Conservation (phyloP, 2,329 filamentous ascomycete species). For the Colletotrichum tanaceti region DNA sequence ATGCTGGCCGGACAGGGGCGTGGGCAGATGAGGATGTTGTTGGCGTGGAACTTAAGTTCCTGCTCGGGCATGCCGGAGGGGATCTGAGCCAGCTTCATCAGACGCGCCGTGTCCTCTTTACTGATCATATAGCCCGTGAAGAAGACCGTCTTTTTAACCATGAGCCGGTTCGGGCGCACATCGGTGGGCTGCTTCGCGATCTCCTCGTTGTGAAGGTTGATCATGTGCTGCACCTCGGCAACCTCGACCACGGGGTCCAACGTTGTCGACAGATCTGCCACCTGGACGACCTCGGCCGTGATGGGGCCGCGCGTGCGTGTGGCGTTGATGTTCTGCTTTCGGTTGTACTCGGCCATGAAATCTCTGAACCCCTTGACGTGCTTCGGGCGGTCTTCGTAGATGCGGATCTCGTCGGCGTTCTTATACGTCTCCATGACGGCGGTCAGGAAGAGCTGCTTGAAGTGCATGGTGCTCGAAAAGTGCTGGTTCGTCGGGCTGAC, state of each 20-base stretch:
- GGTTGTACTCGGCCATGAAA: slow-evolving; percentile 85
- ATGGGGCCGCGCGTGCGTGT: slow-evolving; percentile 72
- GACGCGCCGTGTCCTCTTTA: slow-evolving; percentile 75
- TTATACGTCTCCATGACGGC: slow-evolving; percentile 88
- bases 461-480: slow-evolving; percentile 86
- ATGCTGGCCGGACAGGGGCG: slow-evolving; percentile 78
- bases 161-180: slow-evolving; percentile 60
- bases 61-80: slow-evolving; percentile 71
- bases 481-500: slow-evolving; percentile 82
- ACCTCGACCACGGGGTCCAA: slow-evolving; percentile 84
- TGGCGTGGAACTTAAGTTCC: slow-evolving; percentile 84
- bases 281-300: slow-evolving; percentile 84
- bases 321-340: slow-evolving; percentile 55
- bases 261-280: slow-evolving; percentile 78
- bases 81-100: slow-evolving; percentile 77
- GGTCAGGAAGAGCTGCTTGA: slow-evolving; percentile 88
- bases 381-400: slow-evolving; percentile 75
- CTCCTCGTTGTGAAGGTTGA: slow-evolving; percentile 84
- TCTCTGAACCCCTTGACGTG: slow-evolving; percentile 86
- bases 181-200: slow-evolving; percentile 54
- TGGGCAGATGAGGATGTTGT: slow-evolving; percentile 90
- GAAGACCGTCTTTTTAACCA: slow-evolving; percentile 87
- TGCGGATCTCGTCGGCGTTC: slow-evolving; percentile 82
- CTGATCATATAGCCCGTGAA: slow-evolving; percentile 93
- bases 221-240: slow-evolving; percentile 86